Percentiles rank a stretch among this genome's conserved stretches.
phyloP scores from a whole-genome alignment of 306 rosid species.

The Vigna nakashimae region DNA sequence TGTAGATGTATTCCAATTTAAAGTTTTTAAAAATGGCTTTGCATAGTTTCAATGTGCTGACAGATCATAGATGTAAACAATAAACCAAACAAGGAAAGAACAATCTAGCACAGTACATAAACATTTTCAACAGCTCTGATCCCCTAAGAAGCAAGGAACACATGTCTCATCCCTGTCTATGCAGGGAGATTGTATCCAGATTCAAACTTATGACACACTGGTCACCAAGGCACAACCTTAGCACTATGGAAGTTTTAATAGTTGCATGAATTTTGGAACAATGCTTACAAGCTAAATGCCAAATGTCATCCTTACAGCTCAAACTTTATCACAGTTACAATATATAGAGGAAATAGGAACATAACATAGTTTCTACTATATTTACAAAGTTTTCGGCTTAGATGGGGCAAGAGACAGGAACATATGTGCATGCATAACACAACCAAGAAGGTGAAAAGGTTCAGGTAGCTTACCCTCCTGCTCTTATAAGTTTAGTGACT shows the following conservation, averaged over 20 bases:
- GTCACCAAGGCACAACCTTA: too few species aligned
- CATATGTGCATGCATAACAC: conserved; percentile 3
- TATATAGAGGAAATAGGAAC: neutral
- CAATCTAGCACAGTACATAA: neutral
- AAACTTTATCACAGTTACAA: conserved; percentile 14
- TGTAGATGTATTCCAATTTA: conserved; percentile 19
- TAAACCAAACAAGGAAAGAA: conserved; percentile 10
- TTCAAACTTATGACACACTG: too few species aligned
- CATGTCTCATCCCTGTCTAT: too few species aligned
- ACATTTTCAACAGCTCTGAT: neutral
- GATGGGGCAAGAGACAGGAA: conserved; percentile 4
- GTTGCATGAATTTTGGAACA: neutral
- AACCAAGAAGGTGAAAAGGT: conserved; percentile 18
- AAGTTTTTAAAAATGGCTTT: conserved; percentile 1
- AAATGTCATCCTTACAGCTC: conserved; percentile 1
- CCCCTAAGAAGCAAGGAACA: neutral
- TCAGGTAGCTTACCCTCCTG: conserved; percentile 77
- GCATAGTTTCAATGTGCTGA: conserved; percentile 6
- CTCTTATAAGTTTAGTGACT: conserved; percentile 86
- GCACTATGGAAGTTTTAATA: neutral
- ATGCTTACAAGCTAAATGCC: conserved; percentile 28
- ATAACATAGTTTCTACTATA: conserved; percentile 17
- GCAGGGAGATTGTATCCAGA: too few species aligned
- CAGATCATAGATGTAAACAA: conserved; percentile 31
- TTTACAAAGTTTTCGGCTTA: neutral